Base-by-base conservation (phyloP, 148 eudicot genomes). In the Spergularia marina region DNA sequence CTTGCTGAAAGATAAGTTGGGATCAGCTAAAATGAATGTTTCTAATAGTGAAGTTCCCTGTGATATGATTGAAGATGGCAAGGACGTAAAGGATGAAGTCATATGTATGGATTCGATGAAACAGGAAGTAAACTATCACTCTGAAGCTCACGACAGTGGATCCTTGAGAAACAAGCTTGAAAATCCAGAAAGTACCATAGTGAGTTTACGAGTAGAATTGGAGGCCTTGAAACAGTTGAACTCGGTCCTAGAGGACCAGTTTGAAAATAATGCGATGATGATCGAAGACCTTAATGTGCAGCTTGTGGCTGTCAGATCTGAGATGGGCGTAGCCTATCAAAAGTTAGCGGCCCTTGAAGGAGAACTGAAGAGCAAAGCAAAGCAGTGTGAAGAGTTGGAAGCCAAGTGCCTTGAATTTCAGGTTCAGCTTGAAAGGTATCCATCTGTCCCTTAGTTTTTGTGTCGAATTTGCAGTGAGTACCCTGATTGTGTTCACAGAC, bases 351-450 rank as follows among this genome's bases (percentile, higher is more conserved):
- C 70, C 47, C 73, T 83, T 49, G 86, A 89, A 69, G 74, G 72
- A 44, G 91, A 89, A 78, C 61, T 82, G 64, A 80, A 84, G 72
- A 73, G 74, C 55, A 85, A 77, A 77, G 56, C 18, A 66, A 70
- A 77, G 14, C 69, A 68, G 14, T 80, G 74, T 80, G 80, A 86
- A 74, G 88, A 85, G 72, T 56, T 85, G 84, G 85, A 87, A 73
- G 78, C 83, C 39, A 82, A 85, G 73, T 81, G 83, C 77, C 83
- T 74, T 68, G 83, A 80, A 68, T 77, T 84, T 53, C 84, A 84
- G 71, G 78, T 72, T 59, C 89, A 83, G 84, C 82, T 78, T 6
- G 81, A 87, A 80, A 84, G 97, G 98, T 94, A 85, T 30, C 18
- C 70, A n/a, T 57, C 53, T 30, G 8, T 16, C 1, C 12, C 53